A percentile compares a stretch with the other conserved stretches of the same genome.
These are phyloP conservation scores for Tetraselmis chui DNA, from an alignment of 139 green algal genomes.

Conservation along the genomic window DNA sequence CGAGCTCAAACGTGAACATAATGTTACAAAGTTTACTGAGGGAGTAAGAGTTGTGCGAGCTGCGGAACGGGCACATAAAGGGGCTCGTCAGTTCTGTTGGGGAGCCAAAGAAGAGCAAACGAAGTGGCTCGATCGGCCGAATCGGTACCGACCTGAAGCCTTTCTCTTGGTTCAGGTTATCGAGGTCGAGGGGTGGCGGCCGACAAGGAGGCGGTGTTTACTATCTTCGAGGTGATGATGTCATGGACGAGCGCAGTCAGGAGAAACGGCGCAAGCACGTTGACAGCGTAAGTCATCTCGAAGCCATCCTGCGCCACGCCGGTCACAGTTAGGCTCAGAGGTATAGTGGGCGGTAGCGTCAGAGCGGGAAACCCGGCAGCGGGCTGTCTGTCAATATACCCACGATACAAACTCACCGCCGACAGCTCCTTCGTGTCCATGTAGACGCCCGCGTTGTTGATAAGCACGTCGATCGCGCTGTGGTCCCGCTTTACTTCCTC, in stretches of 20 bases:
- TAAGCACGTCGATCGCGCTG: conserved; percentile 20
- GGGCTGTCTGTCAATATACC: no score
- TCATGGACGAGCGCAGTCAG: conserved; percentile 40
- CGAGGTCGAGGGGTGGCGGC: conserved; percentile 51
- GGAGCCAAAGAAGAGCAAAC: no score
- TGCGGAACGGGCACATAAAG: conserved; percentile 26
- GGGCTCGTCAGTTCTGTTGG: no score
- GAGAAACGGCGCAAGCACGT: conserved; percentile 63
- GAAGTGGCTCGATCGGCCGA: no score
- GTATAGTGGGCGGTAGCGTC: no score
- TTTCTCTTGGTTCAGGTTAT: conserved; percentile 53
- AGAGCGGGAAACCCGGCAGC: no score
- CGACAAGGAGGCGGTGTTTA: conserved; percentile 54
- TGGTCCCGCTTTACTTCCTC: conserved; percentile 20
- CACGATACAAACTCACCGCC: not conserved
- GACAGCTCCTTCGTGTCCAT: conserved; percentile 2
- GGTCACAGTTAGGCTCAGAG: no score
- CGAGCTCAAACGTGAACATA: conserved; percentile 44
- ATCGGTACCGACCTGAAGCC: conserved; percentile 25
- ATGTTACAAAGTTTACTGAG: conserved; percentile 52
- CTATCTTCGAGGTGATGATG: conserved; percentile 16
- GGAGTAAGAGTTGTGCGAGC: conserved; percentile 46
- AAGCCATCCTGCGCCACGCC: conserved; percentile 41
- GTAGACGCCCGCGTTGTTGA: conserved; percentile 53
- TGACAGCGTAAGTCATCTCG: conserved; percentile 64